Base-by-base conservation (phyloP, 192 early-diverging fungal species). In the Coemansia sp. region DNA sequence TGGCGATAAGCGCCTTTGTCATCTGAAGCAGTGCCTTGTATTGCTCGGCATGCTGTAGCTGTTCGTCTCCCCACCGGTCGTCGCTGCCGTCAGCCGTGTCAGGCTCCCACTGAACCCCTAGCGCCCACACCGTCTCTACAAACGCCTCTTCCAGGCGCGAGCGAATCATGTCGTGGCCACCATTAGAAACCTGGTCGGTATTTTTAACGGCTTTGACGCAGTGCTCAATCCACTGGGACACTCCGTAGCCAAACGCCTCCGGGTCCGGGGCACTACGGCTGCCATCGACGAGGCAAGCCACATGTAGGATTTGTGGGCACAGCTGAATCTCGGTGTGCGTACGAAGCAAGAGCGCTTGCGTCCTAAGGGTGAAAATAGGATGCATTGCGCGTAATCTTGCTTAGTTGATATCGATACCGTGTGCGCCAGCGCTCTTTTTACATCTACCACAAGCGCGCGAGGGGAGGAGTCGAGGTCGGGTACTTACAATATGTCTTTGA, bases 401-500 rank as follows among this genome's bases (percentile, higher is more conserved):
- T 29, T 27, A 39, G 50, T 14, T n/a, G n/a, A n/a, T n/a, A n/a
- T n/a, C n/a, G n/a, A n/a, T n/a, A n/a, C n/a, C n/a, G n/a, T n/a
- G n/a, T n/a, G n/a, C n/a, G n/a, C n/a, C n/a, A n/a, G n/a, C n/a
- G n/a, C n/a, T n/a, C n/a, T n/a, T n/a, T n/a, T n/a, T n/a, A n/a
- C n/a, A n/a, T n/a, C n/a, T n/a, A n/a, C n/a, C n/a, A 14, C 21
- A 53, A 57, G 39, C 9, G 14, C 27, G 14, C 6, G 34, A 19
- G 14, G 42, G 33, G n/a, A 16, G 36, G 5, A n/a, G 45, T 14
- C 14, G 36, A 17, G 2, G 3, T 16, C 7, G 41, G 7, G 51
- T 57, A 46, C 79, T 72, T 75, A 81, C 79, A 81, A 44, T 29
- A 73, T 75, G 51, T 73, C 72, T 54, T 66, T 76, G 45, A 81